A percentile compares a stretch with the other conserved stretches of the same genome.
phyloP scores from a whole-genome alignment of 116 monocot genomes.

The Thalassia testudinum region DNA sequence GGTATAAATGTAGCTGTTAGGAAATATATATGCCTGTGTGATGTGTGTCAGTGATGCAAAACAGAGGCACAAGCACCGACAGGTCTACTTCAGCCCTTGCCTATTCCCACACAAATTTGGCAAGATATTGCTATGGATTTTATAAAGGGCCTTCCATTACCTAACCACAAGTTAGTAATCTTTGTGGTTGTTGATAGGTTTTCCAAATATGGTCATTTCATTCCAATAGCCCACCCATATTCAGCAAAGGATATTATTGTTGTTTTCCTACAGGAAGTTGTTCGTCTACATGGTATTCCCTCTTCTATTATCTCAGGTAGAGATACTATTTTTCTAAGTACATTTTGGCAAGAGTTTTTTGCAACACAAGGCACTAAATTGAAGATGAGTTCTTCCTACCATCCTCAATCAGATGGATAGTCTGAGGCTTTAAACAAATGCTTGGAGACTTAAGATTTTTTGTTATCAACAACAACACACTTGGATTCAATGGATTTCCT shows the following conservation, averaged over 20 bases:
- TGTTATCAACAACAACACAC: background rate
- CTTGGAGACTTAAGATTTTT: slow-evolving; percentile 8
- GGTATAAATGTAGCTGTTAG: background rate
- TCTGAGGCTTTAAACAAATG: slow-evolving; percentile 6
- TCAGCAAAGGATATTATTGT: background rate
- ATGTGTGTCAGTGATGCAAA: background rate
- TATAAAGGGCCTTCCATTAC: background rate
- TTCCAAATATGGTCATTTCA: slow-evolving; percentile 4
- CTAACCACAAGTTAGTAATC: background rate
- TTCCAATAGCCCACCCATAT: background rate
- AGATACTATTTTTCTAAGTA: background rate
- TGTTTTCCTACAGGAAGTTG: background rate
- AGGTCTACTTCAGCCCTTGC: background rate
- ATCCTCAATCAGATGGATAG: slow-evolving; percentile 2
- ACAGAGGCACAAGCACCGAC: background rate
- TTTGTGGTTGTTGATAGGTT: slow-evolving; percentile 2
- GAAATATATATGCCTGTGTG: background rate
- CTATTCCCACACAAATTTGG: background rate
- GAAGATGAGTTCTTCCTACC: background rate
- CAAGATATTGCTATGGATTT: slow-evolving; percentile 4
- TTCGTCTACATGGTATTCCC: background rate
- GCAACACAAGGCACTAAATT: background rate
- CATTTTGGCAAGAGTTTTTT: slow-evolving; percentile 1
- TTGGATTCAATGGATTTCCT: background rate
- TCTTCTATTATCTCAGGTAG: background rate